phyloP scores from a whole-genome alignment of 129 eudicot genomes.

The Mikania micrantha region DNA sequence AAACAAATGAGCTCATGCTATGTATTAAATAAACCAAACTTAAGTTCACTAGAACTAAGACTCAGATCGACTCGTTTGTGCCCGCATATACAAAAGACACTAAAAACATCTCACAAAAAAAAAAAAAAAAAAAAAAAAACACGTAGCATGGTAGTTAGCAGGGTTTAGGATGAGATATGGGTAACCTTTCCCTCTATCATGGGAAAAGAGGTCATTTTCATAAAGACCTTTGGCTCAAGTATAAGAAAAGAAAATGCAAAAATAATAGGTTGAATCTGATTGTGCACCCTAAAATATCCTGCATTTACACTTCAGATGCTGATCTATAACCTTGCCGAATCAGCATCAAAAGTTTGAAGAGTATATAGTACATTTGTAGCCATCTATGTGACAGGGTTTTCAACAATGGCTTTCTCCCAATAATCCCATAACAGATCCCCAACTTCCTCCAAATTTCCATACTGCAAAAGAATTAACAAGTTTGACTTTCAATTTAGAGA shows the following conservation, averaged over 20 bases:
- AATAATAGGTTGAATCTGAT: neutral
- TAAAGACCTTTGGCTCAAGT: no score
- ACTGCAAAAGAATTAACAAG: conserved; percentile 34
- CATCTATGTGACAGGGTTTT: conserved; percentile 4
- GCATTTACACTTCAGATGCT: conserved; percentile 14
- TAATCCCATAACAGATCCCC: conserved; percentile 53
- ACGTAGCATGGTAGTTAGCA: no score
- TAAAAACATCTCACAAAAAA: neutral
- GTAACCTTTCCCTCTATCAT: no score
- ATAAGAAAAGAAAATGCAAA: neutral
- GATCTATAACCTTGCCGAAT: neutral
- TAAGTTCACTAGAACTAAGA: neutral
- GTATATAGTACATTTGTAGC: neutral
- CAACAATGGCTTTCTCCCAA: conserved; percentile 38
- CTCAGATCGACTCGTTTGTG: neutral
- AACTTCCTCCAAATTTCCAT: conserved; percentile 79
- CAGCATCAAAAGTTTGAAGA: conserved; percentile 5
- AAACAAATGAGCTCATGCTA: neutral
- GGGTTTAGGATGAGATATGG: no score
- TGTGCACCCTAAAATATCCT: neutral
- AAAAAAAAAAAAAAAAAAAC: neutral
- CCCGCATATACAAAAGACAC: neutral
- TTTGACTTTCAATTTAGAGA: conserved; percentile 1
- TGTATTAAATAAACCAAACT: neutral
- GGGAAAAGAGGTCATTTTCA: no score